phyloP scores from a whole-genome alignment of 768 basidiomycete genomes.

The Gymnopilus dilepis region DNA sequence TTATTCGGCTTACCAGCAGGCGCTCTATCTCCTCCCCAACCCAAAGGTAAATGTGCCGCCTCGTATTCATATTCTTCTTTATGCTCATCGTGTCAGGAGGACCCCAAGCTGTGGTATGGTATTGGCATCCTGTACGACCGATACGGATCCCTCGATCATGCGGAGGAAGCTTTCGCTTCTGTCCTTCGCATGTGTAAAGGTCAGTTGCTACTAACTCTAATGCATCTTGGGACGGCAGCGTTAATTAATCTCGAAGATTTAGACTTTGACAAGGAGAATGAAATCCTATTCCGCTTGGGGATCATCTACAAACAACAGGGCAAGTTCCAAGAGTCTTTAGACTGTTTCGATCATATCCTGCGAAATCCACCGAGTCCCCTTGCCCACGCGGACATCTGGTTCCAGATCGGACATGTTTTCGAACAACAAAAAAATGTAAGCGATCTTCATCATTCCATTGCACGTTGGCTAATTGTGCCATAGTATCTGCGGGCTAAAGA shows the following conservation, averaged over 20 bases:
- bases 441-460: conserved; percentile 16
- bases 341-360: conserved; percentile 96
- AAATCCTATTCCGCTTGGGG: conserved; percentile 96
- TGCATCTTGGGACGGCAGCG: conserved; percentile 21
- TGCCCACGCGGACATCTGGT: conserved; percentile 98
- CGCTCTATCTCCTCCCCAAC: conserved; percentile 92
- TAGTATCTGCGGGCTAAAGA: conserved; percentile 91
- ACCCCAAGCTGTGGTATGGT: conserved; percentile 99
- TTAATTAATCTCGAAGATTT: conserved; percentile 43
- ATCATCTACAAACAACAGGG: conserved; percentile 99
- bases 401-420: conserved; percentile 98
- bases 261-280: conserved; percentile 99
- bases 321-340: conserved; percentile 87
- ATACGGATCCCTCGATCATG: conserved; percentile 97
- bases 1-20: conserved; percentile 98
- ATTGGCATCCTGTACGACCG: conserved; percentile 99
- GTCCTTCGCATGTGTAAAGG: conserved; percentile 98
- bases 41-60: conserved; percentile 70
- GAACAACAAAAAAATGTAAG: conserved; percentile 96
- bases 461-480: conserved; percentile 19
- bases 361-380: conserved; percentile 95
- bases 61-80: conserved; percentile 15
- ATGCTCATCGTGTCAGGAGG: conserved; percentile 57
- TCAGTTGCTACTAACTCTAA: conserved; percentile 43
- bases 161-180: conserved; percentile 97